Evolutionary conservation across 208 protist genomes (phyloP).

Genomic region (Leishmania arabica): DNA sequence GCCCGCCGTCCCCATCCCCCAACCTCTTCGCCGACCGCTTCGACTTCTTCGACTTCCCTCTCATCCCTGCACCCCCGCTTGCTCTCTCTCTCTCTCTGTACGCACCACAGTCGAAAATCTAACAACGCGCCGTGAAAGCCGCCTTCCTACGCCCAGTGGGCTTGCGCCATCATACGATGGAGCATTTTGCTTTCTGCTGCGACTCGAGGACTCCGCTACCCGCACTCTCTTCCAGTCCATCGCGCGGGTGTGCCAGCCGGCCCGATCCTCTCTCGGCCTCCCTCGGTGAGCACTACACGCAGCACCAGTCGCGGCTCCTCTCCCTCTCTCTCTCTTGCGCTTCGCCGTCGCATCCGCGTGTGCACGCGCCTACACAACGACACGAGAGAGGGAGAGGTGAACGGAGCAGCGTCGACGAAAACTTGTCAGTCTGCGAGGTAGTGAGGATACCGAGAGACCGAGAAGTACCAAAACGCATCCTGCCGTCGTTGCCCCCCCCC

Average conservation of each 20-base stretch:
- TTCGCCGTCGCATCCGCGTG: neutral
- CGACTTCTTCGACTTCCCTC: neutral
- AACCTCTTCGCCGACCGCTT: neutral
- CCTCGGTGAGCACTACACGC: neutral
- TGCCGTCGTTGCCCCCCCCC: neutral
- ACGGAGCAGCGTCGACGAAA: neutral
- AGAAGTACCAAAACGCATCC: neutral
- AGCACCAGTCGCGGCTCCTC: neutral
- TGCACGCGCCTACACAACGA: neutral
- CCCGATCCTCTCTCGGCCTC: neutral
- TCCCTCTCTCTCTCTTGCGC: neutral
- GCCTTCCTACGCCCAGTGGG: neutral
- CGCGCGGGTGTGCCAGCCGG: neutral
- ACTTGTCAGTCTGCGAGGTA: neutral
- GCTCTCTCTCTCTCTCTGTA: neutral
- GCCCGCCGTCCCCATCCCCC: neutral
- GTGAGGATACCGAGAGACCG: neutral
- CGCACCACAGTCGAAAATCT: neutral
- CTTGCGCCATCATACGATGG: neutral
- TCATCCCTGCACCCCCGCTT: neutral
- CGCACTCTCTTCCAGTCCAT: neutral
- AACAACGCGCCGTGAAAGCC: neutral
- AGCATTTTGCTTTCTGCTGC: neutral
- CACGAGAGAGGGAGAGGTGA: neutral
- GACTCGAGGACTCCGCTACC: neutral